Conservation (phyloP, 176 grass and related monocot species). For the Rhipidocladum racemiflorum region DNA sequence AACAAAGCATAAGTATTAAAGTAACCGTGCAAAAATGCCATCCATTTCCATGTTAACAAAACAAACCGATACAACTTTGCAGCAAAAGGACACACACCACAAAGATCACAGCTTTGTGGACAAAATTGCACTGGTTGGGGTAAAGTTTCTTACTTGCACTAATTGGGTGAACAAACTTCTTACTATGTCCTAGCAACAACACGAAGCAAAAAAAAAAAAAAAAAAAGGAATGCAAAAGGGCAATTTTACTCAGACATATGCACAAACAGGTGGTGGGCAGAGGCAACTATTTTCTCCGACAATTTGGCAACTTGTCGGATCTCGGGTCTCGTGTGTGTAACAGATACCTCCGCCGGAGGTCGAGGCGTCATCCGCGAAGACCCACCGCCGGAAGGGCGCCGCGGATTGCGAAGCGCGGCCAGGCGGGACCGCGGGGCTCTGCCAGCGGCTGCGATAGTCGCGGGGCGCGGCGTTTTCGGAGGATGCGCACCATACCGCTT, state of each 20-base stretch:
- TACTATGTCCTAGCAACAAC: neutral
- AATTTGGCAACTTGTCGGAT: neutral
- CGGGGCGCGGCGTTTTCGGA: neutral
- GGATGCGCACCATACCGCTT: neutral
- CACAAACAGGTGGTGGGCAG: conserved; percentile 28
- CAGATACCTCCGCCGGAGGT: conserved; percentile 46
- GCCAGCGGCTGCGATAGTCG: conserved; percentile 31
- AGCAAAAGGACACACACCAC: neutral
- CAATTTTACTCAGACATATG: conserved; percentile 10
- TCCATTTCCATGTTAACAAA: neutral
- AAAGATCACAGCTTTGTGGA: neutral
- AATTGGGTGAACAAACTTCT: neutral
- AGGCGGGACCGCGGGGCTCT: conserved; percentile 16
- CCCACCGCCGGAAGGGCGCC: conserved; percentile 36
- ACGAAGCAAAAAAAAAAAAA: neutral
- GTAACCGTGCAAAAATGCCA: neutral
- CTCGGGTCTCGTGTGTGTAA: too few relatives aligned
- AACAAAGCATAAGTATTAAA: conserved; percentile 14
- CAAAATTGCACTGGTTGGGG: neutral
- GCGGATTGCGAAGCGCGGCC: neutral
- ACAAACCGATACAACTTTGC: neutral
- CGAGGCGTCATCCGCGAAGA: conserved; percentile 39
- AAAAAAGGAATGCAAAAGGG: neutral
- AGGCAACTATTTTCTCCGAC: neutral
- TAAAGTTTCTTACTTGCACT: neutral